Conservation (phyloP, 371 early-diverging fungal genomes). For the Mucor lusitanicus region DNA sequence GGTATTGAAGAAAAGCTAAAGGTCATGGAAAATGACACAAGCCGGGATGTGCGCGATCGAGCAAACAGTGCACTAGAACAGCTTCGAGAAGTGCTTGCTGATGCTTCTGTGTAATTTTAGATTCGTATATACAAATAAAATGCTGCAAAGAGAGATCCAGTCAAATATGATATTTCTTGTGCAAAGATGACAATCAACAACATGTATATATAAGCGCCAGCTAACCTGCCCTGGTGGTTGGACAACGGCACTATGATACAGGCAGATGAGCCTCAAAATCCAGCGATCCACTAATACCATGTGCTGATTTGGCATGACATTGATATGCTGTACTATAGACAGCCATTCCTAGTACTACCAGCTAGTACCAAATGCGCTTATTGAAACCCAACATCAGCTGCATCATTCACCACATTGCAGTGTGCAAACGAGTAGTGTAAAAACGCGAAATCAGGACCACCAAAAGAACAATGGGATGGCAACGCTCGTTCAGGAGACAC, state of each 20-base stretch:
- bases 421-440: not conserved
- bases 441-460: not conserved
- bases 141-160: too few species aligned
- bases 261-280: not conserved
- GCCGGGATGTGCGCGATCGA: conserved; percentile 75
- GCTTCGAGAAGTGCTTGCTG: conserved; percentile 27
- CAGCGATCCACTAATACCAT: not conserved
- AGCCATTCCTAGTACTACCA: too few species aligned
- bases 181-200: not conserved
- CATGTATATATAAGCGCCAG: not conserved
- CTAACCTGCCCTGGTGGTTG: not conserved
- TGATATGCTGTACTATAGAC: too few species aligned
- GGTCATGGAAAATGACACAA: conserved; percentile 53
- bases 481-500: not conserved
- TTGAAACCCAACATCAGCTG: not conserved
- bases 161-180: not conserved
- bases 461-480: not conserved
- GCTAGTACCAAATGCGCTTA: not conserved
- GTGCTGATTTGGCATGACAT: too few species aligned
- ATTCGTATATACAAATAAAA: not conserved
- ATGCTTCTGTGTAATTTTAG: conserved; percentile 13
- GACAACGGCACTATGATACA: too few species aligned
- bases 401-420: not conserved
- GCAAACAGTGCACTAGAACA: conserved; percentile 72
- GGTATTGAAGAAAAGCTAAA: conserved; percentile 67